Conservation (phyloP, 2,329 filamentous ascomycete genomes). For the Aspergillus awamori region DNA sequence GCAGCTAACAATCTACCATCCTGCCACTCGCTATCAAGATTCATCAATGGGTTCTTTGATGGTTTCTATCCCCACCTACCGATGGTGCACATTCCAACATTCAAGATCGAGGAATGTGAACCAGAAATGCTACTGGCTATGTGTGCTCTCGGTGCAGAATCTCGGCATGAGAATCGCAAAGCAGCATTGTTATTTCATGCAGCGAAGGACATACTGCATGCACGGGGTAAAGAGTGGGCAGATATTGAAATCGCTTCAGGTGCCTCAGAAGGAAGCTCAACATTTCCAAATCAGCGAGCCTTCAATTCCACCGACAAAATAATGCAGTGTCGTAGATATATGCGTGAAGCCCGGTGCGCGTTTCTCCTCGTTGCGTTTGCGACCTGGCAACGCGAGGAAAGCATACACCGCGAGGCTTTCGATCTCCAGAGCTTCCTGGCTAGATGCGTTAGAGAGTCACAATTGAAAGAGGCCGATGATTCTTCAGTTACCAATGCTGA, state of each 20-base stretch:
- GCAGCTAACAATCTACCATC: slow-evolving; percentile 58
- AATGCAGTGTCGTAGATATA: too few species aligned
- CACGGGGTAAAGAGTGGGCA: slow-evolving; percentile 38
- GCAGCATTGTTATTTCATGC: slow-evolving; percentile 47
- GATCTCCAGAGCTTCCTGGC: slow-evolving; percentile 28
- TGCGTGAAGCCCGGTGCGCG: too few species aligned
- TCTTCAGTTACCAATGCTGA: not conserved
- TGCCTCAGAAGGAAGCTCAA: too few species aligned
- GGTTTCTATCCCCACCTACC: slow-evolving; percentile 63
- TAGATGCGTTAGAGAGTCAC: slow-evolving; percentile 22
- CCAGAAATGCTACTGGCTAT: slow-evolving; percentile 68
- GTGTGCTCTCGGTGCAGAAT: slow-evolving; percentile 56
- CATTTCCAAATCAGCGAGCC: too few species aligned
- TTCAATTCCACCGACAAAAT: too few species aligned
- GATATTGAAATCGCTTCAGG: not conserved
- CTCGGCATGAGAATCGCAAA: slow-evolving; percentile 45
- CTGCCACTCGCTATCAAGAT: slow-evolving; percentile 65
- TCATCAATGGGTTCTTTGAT: slow-evolving; percentile 67
- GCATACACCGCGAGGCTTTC: slow-evolving; percentile 26
- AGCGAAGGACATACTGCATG: slow-evolving; percentile 65
- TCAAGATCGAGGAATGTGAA: slow-evolving; percentile 62
- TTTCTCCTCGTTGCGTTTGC: slow-evolving; percentile 18
- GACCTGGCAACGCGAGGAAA: slow-evolving; percentile 28
- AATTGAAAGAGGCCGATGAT: slow-evolving; percentile 17
- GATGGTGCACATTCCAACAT: slow-evolving; percentile 67